Percentiles rank a stretch among this genome's conserved stretches.
Evolutionary conservation across 2,329 filamentous ascomycete genomes (phyloP).

Genomic region (Microdochium nivale): DNA sequence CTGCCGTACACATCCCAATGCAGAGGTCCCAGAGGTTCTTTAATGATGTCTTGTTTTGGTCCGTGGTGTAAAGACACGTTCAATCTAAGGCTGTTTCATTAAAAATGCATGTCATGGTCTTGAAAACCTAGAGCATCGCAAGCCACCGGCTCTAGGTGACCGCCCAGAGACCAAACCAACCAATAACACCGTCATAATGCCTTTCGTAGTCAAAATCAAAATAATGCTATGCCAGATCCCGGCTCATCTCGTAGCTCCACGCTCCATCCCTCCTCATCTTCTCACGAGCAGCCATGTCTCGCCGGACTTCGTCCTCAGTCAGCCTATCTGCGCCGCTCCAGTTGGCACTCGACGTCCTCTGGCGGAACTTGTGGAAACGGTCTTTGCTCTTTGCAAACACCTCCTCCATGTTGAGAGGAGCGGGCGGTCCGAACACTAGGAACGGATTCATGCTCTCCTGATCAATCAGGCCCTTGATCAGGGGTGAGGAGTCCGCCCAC

Average conservation of each 20-base stretch:
- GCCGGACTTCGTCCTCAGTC: constrained; percentile 63
- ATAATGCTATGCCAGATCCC: constrained; percentile 15
- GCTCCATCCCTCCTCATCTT: constrained; percentile 61
- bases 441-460: constrained; percentile 84
- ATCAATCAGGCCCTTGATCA: constrained; percentile 63
- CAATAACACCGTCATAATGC: neutral
- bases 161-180: neutral
- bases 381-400: constrained; percentile 89
- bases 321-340: constrained; percentile 78
- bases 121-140: neutral
- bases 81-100: neutral
- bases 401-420: constrained; percentile 88
- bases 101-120: neutral
- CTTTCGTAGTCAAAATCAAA: neutral
- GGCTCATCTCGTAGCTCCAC: constrained; percentile 51
- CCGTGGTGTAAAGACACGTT: neutral
- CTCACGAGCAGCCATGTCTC: constrained; percentile 61
- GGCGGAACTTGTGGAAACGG: constrained; percentile 76
- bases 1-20: too few species aligned
- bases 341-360: constrained; percentile 87
- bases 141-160: neutral
- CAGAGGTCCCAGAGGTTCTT: too few species aligned
- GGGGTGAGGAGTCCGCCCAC: constrained; percentile 84
- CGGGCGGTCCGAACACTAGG: constrained; percentile 80
- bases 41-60: neutral